phyloP scores from a whole-genome alignment of 176 grass and related monocot genomes.

The Triticum turgidum region DNA sequence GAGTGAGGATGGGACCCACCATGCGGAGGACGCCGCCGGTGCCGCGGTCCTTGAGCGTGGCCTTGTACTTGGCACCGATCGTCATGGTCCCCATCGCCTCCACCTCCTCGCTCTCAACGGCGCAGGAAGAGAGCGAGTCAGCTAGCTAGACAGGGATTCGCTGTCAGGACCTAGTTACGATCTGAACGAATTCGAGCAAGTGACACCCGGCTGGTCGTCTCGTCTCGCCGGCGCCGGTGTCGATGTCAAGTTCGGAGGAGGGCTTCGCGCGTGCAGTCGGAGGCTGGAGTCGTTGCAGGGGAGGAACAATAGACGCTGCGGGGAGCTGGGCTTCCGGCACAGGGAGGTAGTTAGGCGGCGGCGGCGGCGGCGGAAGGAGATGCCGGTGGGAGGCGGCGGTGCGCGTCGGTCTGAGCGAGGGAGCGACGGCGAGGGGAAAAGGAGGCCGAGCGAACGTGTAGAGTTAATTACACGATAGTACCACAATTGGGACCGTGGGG shows the following conservation, averaged over 20 bases:
- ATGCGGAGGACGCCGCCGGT: constrained; percentile 79
- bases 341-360: no score
- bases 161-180: no score
- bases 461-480: no score
- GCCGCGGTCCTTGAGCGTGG: constrained; percentile 73
- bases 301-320: background rate
- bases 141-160: background rate
- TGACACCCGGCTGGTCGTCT: background rate
- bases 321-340: background rate
- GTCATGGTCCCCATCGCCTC: constrained; percentile 43
- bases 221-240: background rate
- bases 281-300: background rate
- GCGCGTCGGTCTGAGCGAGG: background rate
- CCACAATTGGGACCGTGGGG: no score
- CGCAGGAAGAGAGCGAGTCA: background rate
- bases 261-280: background rate
- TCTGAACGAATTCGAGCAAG: background rate
- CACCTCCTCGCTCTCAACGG: background rate
- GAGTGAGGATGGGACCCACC: constrained; percentile 36
- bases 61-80: constrained; percentile 80
- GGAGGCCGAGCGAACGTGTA: no score
- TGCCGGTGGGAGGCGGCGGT: no score
- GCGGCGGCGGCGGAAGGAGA: no score
- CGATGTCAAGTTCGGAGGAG: background rate
- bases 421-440: no score